Conservation (phyloP, 2,329 filamentous ascomycete species). For the Endoconidiophora polonica region DNA sequence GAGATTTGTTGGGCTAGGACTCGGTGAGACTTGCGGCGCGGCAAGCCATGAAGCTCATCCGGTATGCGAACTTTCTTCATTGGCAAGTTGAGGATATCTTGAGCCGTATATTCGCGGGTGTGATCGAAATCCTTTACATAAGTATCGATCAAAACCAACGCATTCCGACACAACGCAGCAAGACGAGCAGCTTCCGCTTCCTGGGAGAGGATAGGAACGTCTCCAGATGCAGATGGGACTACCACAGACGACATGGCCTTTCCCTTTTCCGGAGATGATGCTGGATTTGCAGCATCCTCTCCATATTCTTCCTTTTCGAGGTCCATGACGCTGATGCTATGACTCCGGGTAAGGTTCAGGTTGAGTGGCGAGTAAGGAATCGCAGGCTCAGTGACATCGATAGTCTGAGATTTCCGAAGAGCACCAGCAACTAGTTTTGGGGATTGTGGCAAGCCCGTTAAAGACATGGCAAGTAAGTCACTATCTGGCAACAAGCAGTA, state of each 20-base stretch:
- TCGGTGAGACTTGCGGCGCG: conserved; percentile 21
- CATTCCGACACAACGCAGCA: conserved; percentile 7
- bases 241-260: no score
- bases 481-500: no score
- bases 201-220: not conserved
- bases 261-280: no score
- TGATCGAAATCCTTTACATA: conserved; percentile 18
- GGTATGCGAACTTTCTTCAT: conserved; percentile 18
- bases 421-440: no score
- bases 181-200: not conserved
- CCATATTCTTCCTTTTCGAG: no score
- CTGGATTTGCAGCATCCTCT: no score
- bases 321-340: not conserved
- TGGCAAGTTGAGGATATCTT: conserved; percentile 22
- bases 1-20: conserved; percentile 20
- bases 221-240: no score
- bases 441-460: no score
- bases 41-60: conserved; percentile 20
- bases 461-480: no score
- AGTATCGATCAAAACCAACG: conserved; percentile 18
- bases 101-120: conserved; percentile 19
- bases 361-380: not conserved
- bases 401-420: no score
- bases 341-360: not conserved
- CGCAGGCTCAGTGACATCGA: no score